These are phyloP conservation scores for Mortierella sp. DNA, from an alignment of 371 early-diverging fungal genomes.

Conservation along the genomic window DNA sequence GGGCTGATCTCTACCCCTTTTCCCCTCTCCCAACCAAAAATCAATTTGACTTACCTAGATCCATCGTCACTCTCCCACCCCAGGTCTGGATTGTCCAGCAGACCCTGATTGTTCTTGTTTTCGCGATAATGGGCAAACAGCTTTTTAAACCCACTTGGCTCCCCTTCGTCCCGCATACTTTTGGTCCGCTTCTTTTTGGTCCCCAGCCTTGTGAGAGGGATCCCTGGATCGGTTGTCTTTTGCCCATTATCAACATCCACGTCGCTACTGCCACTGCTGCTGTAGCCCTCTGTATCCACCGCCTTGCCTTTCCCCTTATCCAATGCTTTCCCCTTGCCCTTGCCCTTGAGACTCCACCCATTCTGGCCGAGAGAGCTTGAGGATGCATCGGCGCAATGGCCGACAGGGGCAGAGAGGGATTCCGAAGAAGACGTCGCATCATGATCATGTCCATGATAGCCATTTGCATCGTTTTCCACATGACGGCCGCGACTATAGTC, in stretches of 20 bases:
- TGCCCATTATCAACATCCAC: too few species aligned
- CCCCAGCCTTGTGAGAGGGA: too few species aligned
- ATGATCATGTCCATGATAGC: not conserved
- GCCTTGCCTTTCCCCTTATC: slow-evolving; percentile 15
- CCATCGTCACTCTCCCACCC: slow-evolving; percentile 36
- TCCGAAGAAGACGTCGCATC: slow-evolving; percentile 21
- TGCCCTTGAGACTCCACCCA: not conserved
- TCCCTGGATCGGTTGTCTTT: too few species aligned
- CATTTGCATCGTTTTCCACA: slow-evolving; percentile 2
- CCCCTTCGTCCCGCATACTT: slow-evolving; percentile 46
- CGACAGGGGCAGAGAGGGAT: slow-evolving; percentile 32
- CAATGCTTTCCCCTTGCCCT: not conserved
- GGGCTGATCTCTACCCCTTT: too few species aligned
- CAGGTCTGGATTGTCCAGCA: slow-evolving; percentile 23
- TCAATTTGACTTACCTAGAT: too few species aligned
- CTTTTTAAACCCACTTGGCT: slow-evolving; percentile 27
- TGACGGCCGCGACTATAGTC: slow-evolving; percentile 6
- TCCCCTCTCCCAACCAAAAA: too few species aligned
- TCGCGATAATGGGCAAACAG: slow-evolving; percentile 20
- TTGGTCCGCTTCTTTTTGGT: slow-evolving; percentile 24
- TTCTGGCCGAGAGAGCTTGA: not conserved
- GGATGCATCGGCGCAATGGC: slow-evolving; percentile 11
- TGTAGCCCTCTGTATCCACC: not conserved
- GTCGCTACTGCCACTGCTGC: slow-evolving; percentile 16
- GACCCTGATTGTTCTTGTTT: slow-evolving; percentile 10